A percentile compares a stretch with the other conserved stretches of the same genome.
phyloP scores from a whole-genome alignment of 768 basidiomycete genomes.

The Pisolithus orientalis region DNA sequence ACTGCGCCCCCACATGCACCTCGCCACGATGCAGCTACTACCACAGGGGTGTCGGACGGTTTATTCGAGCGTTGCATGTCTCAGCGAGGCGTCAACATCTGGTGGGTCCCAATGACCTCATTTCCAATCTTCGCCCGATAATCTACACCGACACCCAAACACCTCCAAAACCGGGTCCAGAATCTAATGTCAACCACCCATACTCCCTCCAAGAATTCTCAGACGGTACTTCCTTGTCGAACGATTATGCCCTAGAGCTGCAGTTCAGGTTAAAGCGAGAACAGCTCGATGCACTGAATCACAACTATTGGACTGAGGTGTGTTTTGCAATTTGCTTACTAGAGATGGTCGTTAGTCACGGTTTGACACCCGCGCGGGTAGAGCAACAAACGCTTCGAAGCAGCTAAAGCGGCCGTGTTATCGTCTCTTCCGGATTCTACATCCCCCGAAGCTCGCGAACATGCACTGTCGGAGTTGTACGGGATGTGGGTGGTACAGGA shows the following conservation, averaged over 20 bases:
- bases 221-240: constrained; percentile 18
- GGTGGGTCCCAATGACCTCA: constrained; percentile 69
- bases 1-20: neutral
- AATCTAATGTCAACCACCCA: constrained; percentile 44
- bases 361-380: constrained; percentile 21
- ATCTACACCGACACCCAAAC: constrained; percentile 59
- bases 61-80: constrained; percentile 15
- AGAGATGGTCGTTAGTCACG: neutral
- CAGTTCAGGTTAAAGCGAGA: constrained; percentile 68
- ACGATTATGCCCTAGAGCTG: constrained; percentile 45
- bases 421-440: constrained; percentile 46
- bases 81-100: constrained; percentile 29
- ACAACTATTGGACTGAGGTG: constrained; percentile 78
- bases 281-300: constrained; percentile 68
- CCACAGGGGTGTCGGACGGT: neutral
- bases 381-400: constrained; percentile 79
- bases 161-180: constrained; percentile 20
- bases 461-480: constrained; percentile 70
- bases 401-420: constrained; percentile 55
- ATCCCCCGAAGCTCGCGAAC: constrained; percentile 51
- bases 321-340: constrained; percentile 23
- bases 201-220: constrained; percentile 75
- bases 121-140: constrained; percentile 75
- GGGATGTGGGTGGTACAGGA: constrained; percentile 71
- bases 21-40: neutral